A percentile compares a stretch with the other conserved stretches of the same genome.
phyloP scores from a whole-genome alignment of 2,329 filamentous ascomycete genomes.

The Hypoxylon sp. region DNA sequence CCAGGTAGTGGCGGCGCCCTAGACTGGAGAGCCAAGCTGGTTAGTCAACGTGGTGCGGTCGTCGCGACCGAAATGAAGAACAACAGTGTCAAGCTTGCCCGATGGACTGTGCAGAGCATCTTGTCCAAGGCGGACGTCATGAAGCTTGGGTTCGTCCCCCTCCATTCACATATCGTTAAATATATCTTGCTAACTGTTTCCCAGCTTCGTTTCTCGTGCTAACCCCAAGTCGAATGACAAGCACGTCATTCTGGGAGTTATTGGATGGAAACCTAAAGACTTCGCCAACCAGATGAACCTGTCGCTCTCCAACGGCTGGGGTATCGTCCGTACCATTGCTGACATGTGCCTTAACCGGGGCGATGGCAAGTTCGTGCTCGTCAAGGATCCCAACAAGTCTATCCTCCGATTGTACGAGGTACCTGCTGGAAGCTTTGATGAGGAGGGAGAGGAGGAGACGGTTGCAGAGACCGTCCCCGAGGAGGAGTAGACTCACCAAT shows the following conservation, averaged over 20 bases:
- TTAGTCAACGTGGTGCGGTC: conserved; percentile 94
- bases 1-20: conserved; percentile 94
- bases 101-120: conserved; percentile 98
- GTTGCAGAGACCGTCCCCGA: conserved; percentile 65
- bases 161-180: not conserved
- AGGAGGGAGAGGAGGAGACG: conserved; percentile 81
- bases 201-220: conserved; percentile 91
- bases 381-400: conserved; percentile 96
- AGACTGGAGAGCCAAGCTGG: conserved; percentile 97
- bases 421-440: conserved; percentile 88
- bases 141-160: conserved; percentile 86
- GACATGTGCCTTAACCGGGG: conserved; percentile 89
- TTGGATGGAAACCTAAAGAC: conserved; percentile 98
- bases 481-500: conserved; percentile 52
- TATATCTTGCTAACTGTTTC: conserved; percentile 31
- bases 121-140: conserved; percentile 97
- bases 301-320: conserved; percentile 97
- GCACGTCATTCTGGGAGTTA: conserved; percentile 94
- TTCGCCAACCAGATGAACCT: conserved; percentile 99
- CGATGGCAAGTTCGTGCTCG: conserved; percentile 85
- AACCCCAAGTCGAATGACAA: conserved; percentile 94
- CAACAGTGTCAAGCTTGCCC: conserved; percentile 98
- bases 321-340: conserved; percentile 97
- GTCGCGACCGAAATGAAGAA: conserved; percentile 99
- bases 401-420: conserved; percentile 95